Conservation (phyloP, 805 yeast species). For the Candida methanosorbosa region DNA sequence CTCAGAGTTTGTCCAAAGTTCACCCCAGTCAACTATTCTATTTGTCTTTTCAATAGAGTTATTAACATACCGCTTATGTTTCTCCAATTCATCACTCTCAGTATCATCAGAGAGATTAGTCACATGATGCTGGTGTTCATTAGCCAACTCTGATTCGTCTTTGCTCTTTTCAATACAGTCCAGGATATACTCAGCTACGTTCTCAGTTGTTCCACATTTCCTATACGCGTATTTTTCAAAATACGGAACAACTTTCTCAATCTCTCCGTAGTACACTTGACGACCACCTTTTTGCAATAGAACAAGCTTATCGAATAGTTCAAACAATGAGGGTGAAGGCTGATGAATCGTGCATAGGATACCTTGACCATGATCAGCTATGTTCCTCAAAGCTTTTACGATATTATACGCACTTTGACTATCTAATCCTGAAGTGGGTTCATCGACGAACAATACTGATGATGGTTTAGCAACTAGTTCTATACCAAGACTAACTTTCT, state of each 20-base stretch:
- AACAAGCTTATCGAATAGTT: conserved; percentile 37
- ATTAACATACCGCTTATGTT: too few species aligned
- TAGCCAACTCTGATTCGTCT: too few species aligned
- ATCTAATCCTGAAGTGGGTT: conserved; percentile 46
- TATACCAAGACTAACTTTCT: conserved; percentile 35
- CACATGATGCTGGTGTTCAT: too few species aligned
- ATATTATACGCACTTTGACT: conserved; percentile 46
- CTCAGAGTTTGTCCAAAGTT: conserved; percentile 19
- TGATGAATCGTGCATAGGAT: conserved; percentile 46
- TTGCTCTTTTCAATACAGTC: too few species aligned
- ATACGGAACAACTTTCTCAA: conserved; percentile 25
- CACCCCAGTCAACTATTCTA: conserved; percentile 17
- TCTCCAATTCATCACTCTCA: background rate
- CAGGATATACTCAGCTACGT: conserved; percentile 36
- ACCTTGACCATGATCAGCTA: conserved; percentile 41
- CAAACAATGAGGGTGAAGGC: conserved; percentile 42
- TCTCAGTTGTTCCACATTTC: conserved; percentile 29
- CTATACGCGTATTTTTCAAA: conserved; percentile 26
- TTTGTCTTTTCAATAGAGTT: too few species aligned
- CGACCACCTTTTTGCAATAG: conserved; percentile 40
- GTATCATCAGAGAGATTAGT: conserved; percentile 33
- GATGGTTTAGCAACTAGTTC: conserved; percentile 41
- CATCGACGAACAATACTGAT: conserved; percentile 38
- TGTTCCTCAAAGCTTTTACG: conserved; percentile 32
- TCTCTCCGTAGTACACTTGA: conserved; percentile 29